These are phyloP conservation scores for Ustilago bromivora DNA, from an alignment of 1,284 basidiomycete species.

Conservation along the genomic window DNA sequence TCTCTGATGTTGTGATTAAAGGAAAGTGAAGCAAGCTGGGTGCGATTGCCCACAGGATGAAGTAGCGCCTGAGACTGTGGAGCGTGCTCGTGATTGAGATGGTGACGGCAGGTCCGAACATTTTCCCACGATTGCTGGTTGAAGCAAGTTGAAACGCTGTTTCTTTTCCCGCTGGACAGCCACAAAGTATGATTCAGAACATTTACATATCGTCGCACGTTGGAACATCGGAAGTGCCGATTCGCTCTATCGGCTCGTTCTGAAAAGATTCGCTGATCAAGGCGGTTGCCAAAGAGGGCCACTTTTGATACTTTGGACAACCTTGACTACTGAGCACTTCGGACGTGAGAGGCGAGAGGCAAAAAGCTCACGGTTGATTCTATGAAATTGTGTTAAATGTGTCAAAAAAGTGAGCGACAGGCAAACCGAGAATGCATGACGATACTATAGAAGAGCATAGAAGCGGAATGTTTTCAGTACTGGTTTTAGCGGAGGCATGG, in stretches of 20 bases:
- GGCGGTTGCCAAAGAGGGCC: too few species aligned
- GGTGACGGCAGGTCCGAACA: conserved; percentile 13
- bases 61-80: neutral
- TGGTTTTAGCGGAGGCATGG: neutral
- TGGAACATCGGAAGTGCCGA: conserved; percentile 11
- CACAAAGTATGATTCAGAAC: neutral
- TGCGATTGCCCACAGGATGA: neutral
- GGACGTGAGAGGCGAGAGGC: neutral
- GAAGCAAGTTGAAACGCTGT: neutral
- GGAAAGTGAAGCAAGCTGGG: neutral
- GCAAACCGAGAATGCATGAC: conserved; percentile 11
- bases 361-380: conserved; percentile 9
- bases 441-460: conserved; percentile 1
- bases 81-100: neutral
- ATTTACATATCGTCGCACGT: neutral
- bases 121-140: neutral
- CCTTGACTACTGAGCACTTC: neutral
- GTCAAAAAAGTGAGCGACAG: conserved; percentile 4
- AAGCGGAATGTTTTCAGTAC: conserved; percentile 8
- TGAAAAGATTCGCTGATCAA: neutral
- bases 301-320: neutral
- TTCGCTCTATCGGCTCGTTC: neutral
- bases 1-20: neutral
- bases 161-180: neutral
- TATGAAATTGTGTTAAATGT: conserved; percentile 26